Conservation (phyloP, 2,329 filamentous ascomycete species). For the Cadophora luteo-olivacea region DNA sequence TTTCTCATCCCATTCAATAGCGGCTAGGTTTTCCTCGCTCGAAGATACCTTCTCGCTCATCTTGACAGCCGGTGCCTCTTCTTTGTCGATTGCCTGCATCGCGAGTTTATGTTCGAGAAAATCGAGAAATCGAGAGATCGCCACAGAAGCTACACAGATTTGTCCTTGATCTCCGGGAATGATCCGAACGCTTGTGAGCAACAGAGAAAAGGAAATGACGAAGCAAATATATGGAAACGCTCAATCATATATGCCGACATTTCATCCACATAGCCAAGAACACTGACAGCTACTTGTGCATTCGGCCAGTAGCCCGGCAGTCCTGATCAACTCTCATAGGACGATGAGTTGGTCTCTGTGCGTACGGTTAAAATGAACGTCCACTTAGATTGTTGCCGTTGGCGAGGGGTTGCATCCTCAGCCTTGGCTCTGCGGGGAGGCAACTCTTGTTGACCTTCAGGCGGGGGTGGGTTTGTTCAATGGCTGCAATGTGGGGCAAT, state of each 20-base stretch:
- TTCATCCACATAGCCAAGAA: slow-evolving; percentile 12
- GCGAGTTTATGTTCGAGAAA: slow-evolving; percentile 1
- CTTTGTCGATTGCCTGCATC: slow-evolving; percentile 24
- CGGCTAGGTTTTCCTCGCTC: slow-evolving; percentile 20
- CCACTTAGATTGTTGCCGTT: slow-evolving; percentile 3
- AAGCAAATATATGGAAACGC: neutral
- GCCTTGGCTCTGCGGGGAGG: slow-evolving; percentile 8
- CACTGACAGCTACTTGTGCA: neutral
- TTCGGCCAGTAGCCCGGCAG: slow-evolving; percentile 6
- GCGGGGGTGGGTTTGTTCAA: neutral
- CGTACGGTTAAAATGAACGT: slow-evolving; percentile 5
- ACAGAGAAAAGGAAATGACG: too few species aligned
- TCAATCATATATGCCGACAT: slow-evolving; percentile 8
- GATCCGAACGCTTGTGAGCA: neutral
- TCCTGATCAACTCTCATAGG: slow-evolving; percentile 3
- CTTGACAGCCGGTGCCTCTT: neutral
- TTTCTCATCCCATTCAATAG: slow-evolving; percentile 26
- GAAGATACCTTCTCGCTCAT: slow-evolving; percentile 25
- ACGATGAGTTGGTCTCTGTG: slow-evolving; percentile 1
- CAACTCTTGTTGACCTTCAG: neutral
- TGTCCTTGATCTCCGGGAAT: neutral
- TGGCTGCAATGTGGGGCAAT: neutral
- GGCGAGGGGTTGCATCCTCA: slow-evolving; percentile 6
- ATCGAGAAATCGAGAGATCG: neutral
- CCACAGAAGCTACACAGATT: neutral